phyloP scores from a whole-genome alignment of 345 rosid genomes.

The Nephelium lappaceum region DNA sequence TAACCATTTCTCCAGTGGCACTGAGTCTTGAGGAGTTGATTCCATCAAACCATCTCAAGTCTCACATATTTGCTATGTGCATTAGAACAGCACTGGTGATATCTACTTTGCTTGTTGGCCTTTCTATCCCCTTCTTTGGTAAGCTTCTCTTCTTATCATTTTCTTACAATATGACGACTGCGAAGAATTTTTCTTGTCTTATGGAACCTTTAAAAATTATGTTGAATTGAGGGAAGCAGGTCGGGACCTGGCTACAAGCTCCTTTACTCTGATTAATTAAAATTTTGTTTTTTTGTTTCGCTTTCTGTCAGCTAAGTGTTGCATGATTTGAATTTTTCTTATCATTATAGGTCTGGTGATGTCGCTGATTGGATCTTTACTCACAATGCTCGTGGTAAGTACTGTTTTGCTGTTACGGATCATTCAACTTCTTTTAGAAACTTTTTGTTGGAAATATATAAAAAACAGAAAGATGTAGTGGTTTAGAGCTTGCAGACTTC shows the following conservation, averaged over 20 bases:
- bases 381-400: slow-evolving; percentile 94
- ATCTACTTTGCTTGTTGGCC: slow-evolving; percentile 81
- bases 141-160: slow-evolving; percentile 14
- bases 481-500: background rate
- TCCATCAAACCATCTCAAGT: slow-evolving; percentile 60
- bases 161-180: background rate
- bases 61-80: slow-evolving; percentile 58
- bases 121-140: slow-evolving; percentile 91
- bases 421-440: background rate
- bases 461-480: background rate
- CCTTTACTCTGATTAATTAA: background rate
- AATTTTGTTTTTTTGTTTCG: too few relatives aligned
- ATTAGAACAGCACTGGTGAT: slow-evolving; percentile 76
- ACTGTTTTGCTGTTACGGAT: background rate
- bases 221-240: background rate
- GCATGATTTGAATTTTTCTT: background rate
- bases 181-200: background rate
- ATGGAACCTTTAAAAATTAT: background rate
- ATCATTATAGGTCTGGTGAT: slow-evolving; percentile 66
- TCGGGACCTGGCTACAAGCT: background rate
- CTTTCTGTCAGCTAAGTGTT: background rate
- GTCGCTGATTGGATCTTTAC: slow-evolving; percentile 87
- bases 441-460: background rate
- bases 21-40: slow-evolving; percentile 92
- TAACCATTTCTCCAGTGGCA: slow-evolving; percentile 91